phyloP scores from a whole-genome alignment of 2,329 filamentous ascomycete species.

The Colletotrichum sp. region DNA sequence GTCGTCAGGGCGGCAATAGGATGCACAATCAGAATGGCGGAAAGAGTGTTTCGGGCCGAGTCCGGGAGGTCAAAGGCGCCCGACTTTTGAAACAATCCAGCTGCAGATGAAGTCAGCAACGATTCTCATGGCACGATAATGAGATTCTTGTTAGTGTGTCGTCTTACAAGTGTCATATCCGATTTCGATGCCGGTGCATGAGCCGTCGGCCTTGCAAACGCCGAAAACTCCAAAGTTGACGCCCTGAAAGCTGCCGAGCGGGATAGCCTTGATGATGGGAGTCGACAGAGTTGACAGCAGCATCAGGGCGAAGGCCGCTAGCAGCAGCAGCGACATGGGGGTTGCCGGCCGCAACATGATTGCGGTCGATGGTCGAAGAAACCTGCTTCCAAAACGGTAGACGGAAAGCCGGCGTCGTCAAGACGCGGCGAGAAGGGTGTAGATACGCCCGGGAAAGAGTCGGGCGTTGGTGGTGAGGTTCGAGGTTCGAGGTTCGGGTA shows the following conservation, averaged over 20 bases:
- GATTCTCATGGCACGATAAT: not conserved
- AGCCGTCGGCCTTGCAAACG: slow-evolving; percentile 68
- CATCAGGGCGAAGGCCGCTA: slow-evolving; percentile 83
- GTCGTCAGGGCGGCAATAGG: slow-evolving; percentile 88
- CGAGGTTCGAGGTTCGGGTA: not conserved
- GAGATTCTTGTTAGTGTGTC: not conserved
- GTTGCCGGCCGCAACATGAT: slow-evolving; percentile 91
- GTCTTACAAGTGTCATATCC: slow-evolving; percentile 84
- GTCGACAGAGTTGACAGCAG: slow-evolving; percentile 90
- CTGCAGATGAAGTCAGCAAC: not conserved
- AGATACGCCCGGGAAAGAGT: not conserved
- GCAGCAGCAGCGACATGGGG: slow-evolving; percentile 84
- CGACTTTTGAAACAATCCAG: slow-evolving; percentile 20
- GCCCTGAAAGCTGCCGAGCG: slow-evolving; percentile 77
- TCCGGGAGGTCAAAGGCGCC: slow-evolving; percentile 62
- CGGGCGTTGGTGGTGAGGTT: not conserved
- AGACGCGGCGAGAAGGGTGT: slow-evolving; percentile 43
- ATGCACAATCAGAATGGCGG: slow-evolving; percentile 88
- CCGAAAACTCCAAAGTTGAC: slow-evolving; percentile 93
- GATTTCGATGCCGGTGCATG: slow-evolving; percentile 77
- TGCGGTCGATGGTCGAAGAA: slow-evolving; percentile 30
- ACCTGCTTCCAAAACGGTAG: slow-evolving; percentile 39
- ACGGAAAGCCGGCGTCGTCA: slow-evolving; percentile 44
- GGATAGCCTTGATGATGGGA: slow-evolving; percentile 85
- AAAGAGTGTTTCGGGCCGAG: slow-evolving; percentile 68